These are phyloP conservation scores for Colletotrichum sp. DNA, from an alignment of 2,329 filamentous ascomycete species.

Conservation along the genomic window DNA sequence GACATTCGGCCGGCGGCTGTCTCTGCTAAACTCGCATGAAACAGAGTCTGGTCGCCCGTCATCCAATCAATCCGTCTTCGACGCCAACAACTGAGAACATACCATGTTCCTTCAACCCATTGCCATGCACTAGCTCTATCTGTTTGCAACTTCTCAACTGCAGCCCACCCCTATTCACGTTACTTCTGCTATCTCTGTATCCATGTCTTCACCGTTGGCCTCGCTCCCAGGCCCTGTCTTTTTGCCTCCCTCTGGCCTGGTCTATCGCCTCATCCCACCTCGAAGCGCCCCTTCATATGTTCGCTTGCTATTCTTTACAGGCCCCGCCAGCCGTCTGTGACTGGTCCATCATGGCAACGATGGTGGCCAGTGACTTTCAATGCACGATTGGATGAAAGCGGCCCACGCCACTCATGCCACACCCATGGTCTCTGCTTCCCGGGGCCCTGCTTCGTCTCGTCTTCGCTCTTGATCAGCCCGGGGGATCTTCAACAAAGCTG, in stretches of 20 bases:
- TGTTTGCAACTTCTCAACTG: not conserved
- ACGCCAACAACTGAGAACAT: slow-evolving; percentile 13
- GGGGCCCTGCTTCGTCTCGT: slow-evolving; percentile 14
- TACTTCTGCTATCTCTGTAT: not conserved
- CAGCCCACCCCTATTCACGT: not conserved
- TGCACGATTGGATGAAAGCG: slow-evolving; percentile 16
- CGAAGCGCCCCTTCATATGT: not conserved
- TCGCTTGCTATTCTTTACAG: not conserved
- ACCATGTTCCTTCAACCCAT: slow-evolving; percentile 1
- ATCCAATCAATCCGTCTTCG: slow-evolving; percentile 14
- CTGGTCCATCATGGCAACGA: not conserved
- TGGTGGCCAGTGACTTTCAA: not conserved
- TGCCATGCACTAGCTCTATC: not conserved
- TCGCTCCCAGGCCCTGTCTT: not conserved
- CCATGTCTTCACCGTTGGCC: not conserved
- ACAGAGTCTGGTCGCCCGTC: slow-evolving; percentile 1
- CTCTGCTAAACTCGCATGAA: slow-evolving; percentile 19
- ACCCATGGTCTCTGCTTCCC: not conserved
- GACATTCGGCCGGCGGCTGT: slow-evolving; percentile 18
- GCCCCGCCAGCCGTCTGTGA: not conserved
- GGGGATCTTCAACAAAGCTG: not conserved
- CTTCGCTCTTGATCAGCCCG: not conserved
- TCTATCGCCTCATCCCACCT: not conserved
- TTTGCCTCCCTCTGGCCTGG: not conserved
- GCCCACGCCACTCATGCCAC: slow-evolving; percentile 1